These are phyloP conservation scores for Berkeleyomyces rouxiae DNA, from an alignment of 2,329 filamentous ascomycete genomes.

Conservation along the genomic window DNA sequence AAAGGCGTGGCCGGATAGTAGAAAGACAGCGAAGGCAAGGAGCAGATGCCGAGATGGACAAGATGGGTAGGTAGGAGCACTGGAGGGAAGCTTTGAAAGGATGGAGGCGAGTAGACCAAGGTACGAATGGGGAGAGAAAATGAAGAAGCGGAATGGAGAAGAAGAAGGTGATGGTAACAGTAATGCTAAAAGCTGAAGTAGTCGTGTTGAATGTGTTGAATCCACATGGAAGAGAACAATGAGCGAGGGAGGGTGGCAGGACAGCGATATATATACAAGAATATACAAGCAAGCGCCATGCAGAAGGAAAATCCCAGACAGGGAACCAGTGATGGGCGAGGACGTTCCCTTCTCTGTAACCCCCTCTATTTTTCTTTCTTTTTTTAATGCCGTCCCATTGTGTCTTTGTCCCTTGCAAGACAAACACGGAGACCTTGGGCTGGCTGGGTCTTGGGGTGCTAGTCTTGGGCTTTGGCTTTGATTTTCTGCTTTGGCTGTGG, in stretches of 20 bases:
- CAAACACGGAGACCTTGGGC: background rate
- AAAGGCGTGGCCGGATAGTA: background rate
- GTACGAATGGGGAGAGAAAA: background rate
- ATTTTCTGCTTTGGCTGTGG: background rate
- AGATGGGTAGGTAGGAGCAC: background rate
- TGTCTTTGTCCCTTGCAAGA: background rate
- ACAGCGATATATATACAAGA: constrained; percentile 2
- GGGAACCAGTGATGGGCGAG: background rate
- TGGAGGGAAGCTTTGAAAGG: background rate
- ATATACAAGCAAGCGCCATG: background rate
- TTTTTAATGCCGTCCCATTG: background rate
- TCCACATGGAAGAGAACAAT: background rate
- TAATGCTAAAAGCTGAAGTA: background rate
- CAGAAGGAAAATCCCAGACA: background rate
- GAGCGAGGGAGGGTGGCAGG: background rate
- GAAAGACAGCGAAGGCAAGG: background rate
- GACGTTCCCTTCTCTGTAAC: background rate
- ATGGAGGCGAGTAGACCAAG: background rate
- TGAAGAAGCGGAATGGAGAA: background rate
- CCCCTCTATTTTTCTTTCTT: background rate
- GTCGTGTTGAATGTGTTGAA: background rate
- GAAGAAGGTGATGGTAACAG: background rate
- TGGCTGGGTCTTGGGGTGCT: background rate
- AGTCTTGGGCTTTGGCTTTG: background rate
- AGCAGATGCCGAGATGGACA: background rate